phyloP scores from a whole-genome alignment of 352 stramenopile species.

The Pythium folliculosum region DNA sequence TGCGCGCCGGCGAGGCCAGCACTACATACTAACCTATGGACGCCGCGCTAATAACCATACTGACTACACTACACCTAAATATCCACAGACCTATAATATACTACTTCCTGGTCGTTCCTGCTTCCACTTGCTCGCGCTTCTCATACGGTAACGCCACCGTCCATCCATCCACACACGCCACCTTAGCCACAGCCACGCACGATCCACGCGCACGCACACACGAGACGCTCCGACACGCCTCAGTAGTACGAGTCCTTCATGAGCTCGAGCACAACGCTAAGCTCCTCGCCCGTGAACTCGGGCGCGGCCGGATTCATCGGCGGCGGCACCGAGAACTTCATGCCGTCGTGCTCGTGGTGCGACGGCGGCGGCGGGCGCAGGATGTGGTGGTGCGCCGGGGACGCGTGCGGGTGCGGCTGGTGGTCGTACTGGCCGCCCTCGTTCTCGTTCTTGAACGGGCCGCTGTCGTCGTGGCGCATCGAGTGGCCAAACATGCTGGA shows the following conservation, averaged over 20 bases:
- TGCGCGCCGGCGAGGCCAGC: background rate
- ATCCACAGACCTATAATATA: constrained; percentile 25
- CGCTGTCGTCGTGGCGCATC: constrained; percentile 24
- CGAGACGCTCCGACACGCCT: background rate
- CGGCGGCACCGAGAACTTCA: constrained; percentile 61
- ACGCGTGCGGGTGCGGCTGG: constrained; percentile 28
- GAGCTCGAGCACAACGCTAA: constrained; percentile 75
- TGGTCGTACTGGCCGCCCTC: constrained; percentile 34
- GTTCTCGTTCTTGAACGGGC: constrained; percentile 25
- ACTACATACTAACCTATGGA: constrained; percentile 21
- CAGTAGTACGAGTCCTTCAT: constrained; percentile 77
- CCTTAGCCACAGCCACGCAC: background rate
- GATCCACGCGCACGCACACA: constrained; percentile 4
- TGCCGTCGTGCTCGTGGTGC: constrained; percentile 38
- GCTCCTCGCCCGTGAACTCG: constrained; percentile 77
- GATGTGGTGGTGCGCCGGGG: constrained; percentile 42
- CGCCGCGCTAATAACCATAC: background rate
- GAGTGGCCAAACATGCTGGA: constrained; percentile 21
- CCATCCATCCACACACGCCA: constrained; percentile 13
- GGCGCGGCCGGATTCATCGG: constrained; percentile 68
- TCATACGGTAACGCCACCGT: background rate
- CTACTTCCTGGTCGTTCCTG: background rate
- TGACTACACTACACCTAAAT: constrained; percentile 25
- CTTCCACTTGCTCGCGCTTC: background rate
- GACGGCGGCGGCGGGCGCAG: constrained; percentile 48